phyloP scores from a whole-genome alignment of 2,329 filamentous ascomycete species.

The Phoma herbarum region DNA sequence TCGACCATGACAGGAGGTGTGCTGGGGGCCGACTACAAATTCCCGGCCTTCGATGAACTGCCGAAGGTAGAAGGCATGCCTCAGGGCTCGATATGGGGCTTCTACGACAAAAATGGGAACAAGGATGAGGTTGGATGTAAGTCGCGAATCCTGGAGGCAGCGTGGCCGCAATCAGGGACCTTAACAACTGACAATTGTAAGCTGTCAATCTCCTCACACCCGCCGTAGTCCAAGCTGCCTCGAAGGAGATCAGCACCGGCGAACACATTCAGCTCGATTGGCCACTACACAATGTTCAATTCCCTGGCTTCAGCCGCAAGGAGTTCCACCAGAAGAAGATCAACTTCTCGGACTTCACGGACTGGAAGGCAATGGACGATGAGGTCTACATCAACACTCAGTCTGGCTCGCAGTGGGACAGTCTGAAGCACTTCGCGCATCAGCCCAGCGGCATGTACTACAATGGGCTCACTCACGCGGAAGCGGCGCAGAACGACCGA shows the following conservation, averaged over 20 bases:
- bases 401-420: constrained; percentile 49
- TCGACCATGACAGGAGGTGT: constrained; percentile 21
- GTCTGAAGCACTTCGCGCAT: constrained; percentile 49
- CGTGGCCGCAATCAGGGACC: no score
- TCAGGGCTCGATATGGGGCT: constrained; percentile 47
- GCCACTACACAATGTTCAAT: constrained; percentile 65
- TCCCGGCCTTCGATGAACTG: constrained; percentile 46
- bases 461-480: constrained; percentile 44
- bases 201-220: constrained; percentile 58
- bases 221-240: constrained; percentile 60
- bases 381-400: constrained; percentile 47
- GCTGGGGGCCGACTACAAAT: constrained; percentile 29
- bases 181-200: constrained; percentile 14
- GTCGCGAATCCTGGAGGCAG: constrained; percentile 22
- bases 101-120: constrained; percentile 47
- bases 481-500: constrained; percentile 31
- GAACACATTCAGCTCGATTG: constrained; percentile 63
- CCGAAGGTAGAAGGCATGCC: constrained; percentile 45
- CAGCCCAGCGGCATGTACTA: constrained; percentile 41
- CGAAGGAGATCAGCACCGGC: constrained; percentile 62
- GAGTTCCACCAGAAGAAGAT: constrained; percentile 62
- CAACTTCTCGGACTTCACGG: constrained; percentile 49
- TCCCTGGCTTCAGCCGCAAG: constrained; percentile 63
- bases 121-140: constrained; percentile 64
- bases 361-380: constrained; percentile 43